Conservation (phyloP, 495 filamentous ascomycete species). For the Tetracladium setigerum region DNA sequence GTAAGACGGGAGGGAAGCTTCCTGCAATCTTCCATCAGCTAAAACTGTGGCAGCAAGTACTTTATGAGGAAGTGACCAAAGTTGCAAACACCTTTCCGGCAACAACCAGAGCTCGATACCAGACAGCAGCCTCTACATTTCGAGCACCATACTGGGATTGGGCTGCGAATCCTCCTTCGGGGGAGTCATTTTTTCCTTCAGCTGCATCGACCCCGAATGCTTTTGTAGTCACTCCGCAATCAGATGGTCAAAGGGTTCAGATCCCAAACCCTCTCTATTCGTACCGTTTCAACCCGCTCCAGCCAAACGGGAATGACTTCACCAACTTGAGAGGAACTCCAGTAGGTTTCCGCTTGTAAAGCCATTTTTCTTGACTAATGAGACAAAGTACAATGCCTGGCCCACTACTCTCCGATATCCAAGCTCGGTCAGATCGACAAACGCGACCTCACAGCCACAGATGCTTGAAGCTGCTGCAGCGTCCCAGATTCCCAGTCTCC, state of each 20-base stretch:
- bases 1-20: constrained; percentile 34
- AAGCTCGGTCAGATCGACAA: constrained; percentile 25
- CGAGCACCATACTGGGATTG: constrained; percentile 65
- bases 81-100: constrained; percentile 46
- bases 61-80: constrained; percentile 40
- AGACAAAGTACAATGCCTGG: constrained; percentile 28
- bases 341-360: constrained; percentile 1
- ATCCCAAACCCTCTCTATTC: constrained; percentile 57
- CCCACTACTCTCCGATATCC: constrained; percentile 43
- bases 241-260: constrained; percentile 38
- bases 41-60: constrained; percentile 52
- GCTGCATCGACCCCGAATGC: constrained; percentile 25
- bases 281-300: constrained; percentile 51
- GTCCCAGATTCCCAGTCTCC: constrained; percentile 11
- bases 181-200: constrained; percentile 29
- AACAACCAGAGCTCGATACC: constrained; percentile 34
- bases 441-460: constrained; percentile 43
- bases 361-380: constrained; percentile 22
- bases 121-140: constrained; percentile 42
- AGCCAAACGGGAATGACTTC: constrained; percentile 18
- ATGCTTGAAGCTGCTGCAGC: constrained; percentile 36
- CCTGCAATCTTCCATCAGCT: too few species aligned
- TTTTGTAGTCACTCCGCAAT: constrained; percentile 39
- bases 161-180: constrained; percentile 32
- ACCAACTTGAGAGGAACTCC: background rate